Evolutionary conservation across 352 stramenopile genomes (phyloP).

Genomic region (Phytophthora macrochlamydospora): DNA sequence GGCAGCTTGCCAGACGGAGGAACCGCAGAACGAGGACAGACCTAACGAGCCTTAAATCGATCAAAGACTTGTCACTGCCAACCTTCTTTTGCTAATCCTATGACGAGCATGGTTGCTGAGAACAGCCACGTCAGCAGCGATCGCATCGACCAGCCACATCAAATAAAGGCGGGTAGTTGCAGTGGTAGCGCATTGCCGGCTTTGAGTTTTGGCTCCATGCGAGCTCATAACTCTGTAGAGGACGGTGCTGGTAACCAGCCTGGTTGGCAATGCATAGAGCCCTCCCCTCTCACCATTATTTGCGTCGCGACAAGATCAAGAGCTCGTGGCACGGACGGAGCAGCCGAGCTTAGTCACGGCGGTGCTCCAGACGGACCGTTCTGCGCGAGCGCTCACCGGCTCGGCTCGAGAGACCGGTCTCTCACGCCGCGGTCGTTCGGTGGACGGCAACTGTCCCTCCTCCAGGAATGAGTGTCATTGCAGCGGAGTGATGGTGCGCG

Average conservation of each 20-base stretch:
- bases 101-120: too few species aligned
- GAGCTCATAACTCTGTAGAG: neutral
- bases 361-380: neutral
- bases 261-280: neutral
- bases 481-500: conserved; percentile 11
- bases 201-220: too few species aligned
- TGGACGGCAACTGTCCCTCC: conserved; percentile 1
- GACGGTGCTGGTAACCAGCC: neutral
- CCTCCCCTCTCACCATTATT: neutral
- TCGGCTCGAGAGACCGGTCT: neutral
- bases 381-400: neutral
- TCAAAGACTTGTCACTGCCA: too few species aligned
- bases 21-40: too few species aligned
- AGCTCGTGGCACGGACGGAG: neutral
- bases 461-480: neutral
- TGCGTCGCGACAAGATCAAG: neutral
- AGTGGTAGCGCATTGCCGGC: too few species aligned
- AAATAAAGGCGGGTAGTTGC: too few species aligned
- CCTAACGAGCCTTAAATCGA: too few species aligned
- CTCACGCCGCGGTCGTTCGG: neutral
- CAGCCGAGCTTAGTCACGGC: neutral
- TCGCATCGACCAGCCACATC: too few species aligned
- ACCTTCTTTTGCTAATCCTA: too few species aligned
- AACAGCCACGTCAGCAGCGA: too few species aligned
- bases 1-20: too few species aligned